Conservation (phyloP, 1,284 basidiomycete species). For the Marasmius tenuissimus region DNA sequence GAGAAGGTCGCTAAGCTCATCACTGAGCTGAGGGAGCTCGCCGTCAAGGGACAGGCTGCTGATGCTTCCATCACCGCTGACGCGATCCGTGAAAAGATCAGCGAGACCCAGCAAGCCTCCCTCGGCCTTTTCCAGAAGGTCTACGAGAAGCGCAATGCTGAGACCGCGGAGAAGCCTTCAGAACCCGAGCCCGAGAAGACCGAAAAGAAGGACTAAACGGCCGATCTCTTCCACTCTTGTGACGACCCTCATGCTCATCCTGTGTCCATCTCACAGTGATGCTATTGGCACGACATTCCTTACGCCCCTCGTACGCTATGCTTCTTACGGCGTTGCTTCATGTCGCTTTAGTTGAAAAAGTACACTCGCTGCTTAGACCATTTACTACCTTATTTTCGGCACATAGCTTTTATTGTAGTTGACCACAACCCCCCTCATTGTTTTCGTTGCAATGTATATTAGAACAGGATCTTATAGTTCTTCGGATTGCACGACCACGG, state of each 20-base stretch:
- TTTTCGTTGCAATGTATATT: background rate
- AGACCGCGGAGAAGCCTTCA: conserved; percentile 41
- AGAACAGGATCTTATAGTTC: background rate
- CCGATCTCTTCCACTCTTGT: background rate
- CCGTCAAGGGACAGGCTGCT: conserved; percentile 87
- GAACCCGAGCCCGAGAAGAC: conserved; percentile 52
- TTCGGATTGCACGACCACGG: background rate
- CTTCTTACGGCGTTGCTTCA: background rate
- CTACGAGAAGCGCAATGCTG: conserved; percentile 88
- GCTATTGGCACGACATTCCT: background rate
- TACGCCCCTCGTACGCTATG: background rate
- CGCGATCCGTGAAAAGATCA: conserved; percentile 89
- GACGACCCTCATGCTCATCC: conserved; percentile 2
- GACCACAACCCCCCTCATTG: background rate
- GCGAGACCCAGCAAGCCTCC: conserved; percentile 95
- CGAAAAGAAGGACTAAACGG: conserved; percentile 72
- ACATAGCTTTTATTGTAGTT: background rate
- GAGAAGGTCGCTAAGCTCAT: conserved; percentile 91
- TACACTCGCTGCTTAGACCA: background rate
- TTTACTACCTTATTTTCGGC: background rate
- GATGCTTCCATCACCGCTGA: conserved; percentile 85
- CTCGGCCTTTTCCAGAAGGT: conserved; percentile 99
- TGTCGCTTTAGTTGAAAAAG: background rate
- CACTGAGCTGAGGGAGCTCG: conserved; percentile 86
- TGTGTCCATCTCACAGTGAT: conserved; percentile 4